These are phyloP conservation scores for Monosporascus sp. DNA, from an alignment of 2,329 filamentous ascomycete species.

Conservation along the genomic window DNA sequence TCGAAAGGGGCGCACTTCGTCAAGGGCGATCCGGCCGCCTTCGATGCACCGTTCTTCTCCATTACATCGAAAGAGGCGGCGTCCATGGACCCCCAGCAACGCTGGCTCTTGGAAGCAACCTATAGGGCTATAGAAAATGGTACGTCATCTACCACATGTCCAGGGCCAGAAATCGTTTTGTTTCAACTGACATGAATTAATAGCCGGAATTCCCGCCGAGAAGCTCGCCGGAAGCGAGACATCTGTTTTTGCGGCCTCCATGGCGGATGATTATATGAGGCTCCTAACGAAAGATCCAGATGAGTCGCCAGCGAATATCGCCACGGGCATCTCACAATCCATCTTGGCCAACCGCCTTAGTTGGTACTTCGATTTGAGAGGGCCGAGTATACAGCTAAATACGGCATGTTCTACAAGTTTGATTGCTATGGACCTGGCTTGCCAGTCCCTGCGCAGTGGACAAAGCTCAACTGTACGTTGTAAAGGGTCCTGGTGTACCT, in stretches of 20 bases:
- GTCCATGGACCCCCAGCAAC: background rate
- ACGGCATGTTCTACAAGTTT: conserved; percentile 16
- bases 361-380: conserved; percentile 13
- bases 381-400: conserved; percentile 14
- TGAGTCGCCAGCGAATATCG: conserved; percentile 19
- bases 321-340: conserved; percentile 16
- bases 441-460: conserved; percentile 8
- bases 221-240: background rate
- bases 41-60: background rate
- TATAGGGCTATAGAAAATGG: conserved; percentile 1
- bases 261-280: background rate
- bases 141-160: background rate
- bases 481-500: background rate
- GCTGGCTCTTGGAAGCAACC: background rate
- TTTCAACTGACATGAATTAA: too few relatives aligned
- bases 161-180: background rate
- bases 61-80: background rate
- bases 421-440: conserved; percentile 13
- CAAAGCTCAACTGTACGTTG: conserved; percentile 1
- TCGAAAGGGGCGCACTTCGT: background rate
- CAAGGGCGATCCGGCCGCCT: background rate
- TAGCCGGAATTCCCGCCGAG: conserved; percentile 9
- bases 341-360: conserved; percentile 17
- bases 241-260: background rate
- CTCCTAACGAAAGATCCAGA: conserved; percentile 13